Percentiles rank a stretch among this genome's conserved stretches.
These are phyloP conservation scores for Hanseniaspora sp. DNA, from an alignment of 1,139 yeast species.

Conservation along the genomic window DNA sequence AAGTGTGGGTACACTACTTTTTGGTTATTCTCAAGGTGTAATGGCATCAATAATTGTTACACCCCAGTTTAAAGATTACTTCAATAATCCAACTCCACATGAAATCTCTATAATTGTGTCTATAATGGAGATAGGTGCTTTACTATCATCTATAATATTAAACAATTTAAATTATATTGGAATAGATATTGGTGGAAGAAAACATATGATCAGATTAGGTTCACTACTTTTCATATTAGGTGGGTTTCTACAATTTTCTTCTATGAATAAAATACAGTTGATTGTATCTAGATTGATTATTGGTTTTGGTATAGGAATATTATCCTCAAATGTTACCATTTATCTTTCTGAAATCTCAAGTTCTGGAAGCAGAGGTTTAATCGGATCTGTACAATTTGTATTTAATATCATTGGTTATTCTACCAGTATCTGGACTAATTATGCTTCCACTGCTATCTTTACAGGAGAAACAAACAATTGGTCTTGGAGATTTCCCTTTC, in stretches of 20 bases:
- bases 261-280: conserved; percentile 41
- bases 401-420: conserved; percentile 85
- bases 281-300: conserved; percentile 68
- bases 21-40: conserved; percentile 89
- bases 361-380: conserved; percentile 75
- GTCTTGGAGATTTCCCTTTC: conserved; percentile 74
- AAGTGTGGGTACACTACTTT: conserved; percentile 69
- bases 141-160: conserved; percentile 62
- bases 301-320: conserved; percentile 80
- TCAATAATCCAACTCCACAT: conserved; percentile 57
- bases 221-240: conserved; percentile 72
- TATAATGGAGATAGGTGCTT: conserved; percentile 75
- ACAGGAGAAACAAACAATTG: conserved; percentile 45
- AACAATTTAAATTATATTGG: conserved; percentile 39
- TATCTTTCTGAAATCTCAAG: conserved; percentile 88
- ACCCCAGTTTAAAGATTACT: conserved; percentile 59
- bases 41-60: conserved; percentile 76
- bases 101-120: conserved; percentile 73
- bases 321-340: conserved; percentile 91
- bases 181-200: conserved; percentile 50
- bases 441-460: conserved; percentile 24
- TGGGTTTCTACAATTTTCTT: conserved; percentile 59
- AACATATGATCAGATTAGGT: conserved; percentile 72
- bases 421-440: conserved; percentile 84
- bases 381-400: conserved; percentile 86